Evolutionary conservation across 163 green algal species (phyloP).

Genomic region (Chlamydomonas reinhardtii): DNA sequence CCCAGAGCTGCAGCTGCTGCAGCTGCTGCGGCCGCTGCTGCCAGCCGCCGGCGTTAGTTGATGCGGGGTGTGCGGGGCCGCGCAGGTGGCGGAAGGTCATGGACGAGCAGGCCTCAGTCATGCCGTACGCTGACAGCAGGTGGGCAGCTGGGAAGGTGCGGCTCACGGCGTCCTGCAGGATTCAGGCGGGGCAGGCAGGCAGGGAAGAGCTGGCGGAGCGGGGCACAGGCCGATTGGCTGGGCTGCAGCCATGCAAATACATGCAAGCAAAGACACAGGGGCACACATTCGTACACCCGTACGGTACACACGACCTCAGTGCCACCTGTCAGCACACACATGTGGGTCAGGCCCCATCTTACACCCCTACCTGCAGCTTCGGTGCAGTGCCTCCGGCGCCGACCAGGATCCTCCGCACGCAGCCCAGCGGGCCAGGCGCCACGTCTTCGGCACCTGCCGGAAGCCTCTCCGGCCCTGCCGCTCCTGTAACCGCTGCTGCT

Average conservation of each 20-base stretch:
- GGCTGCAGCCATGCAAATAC: too few species aligned
- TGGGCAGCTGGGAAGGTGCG: constrained; percentile 73
- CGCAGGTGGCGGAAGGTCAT: constrained; percentile 80
- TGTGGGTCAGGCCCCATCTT: too few species aligned
- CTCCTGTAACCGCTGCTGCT: constrained; percentile 6
- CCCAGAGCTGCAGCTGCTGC: not conserved
- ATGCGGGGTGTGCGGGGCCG: not conserved
- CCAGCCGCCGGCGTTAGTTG: not conserved
- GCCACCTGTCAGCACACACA: too few species aligned
- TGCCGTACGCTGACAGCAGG: constrained; percentile 88
- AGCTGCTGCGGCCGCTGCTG: too few species aligned
- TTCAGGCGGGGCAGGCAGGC: too few species aligned
- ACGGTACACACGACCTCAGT: too few species aligned
- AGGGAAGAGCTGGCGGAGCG: too few species aligned
- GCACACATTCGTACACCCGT: too few species aligned
- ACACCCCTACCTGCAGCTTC: constrained; percentile 48
- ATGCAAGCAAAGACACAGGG: too few species aligned
- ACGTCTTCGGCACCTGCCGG: too few species aligned
- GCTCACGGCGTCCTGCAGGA: constrained; percentile 1
- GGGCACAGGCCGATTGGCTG: too few species aligned
- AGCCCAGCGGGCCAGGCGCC: not conserved
- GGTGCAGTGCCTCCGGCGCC: constrained; percentile 73
- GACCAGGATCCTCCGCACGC: constrained; percentile 74
- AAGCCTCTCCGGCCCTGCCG: not conserved
- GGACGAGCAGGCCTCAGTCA: constrained; percentile 90